Conservation (phyloP, 1,139 yeast genomes). For the Suhomyces maxii region DNA sequence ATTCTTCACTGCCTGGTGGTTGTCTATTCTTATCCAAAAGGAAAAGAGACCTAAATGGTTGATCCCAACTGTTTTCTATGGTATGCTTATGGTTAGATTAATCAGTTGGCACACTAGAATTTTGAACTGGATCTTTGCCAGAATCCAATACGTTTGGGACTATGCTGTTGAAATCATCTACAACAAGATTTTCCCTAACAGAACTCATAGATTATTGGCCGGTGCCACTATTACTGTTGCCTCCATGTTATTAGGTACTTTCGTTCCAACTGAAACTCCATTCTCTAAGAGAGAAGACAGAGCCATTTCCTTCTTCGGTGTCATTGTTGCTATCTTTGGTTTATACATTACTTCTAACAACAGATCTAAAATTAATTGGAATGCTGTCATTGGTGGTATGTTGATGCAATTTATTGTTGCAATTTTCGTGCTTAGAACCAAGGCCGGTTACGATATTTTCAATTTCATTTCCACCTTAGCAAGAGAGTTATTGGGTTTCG, state of each 20-base stretch:
- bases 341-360: constrained; percentile 51
- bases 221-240: constrained; percentile 50
- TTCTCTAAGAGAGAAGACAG: constrained; percentile 54
- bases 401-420: constrained; percentile 64
- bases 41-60: constrained; percentile 59
- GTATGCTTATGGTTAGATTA: constrained; percentile 53
- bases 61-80: constrained; percentile 61
- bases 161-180: constrained; percentile 41
- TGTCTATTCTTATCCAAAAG: constrained; percentile 55
- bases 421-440: constrained; percentile 60
- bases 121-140: constrained; percentile 28
- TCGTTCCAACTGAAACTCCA: constrained; percentile 53
- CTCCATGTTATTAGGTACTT: constrained; percentile 54
- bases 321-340: constrained; percentile 47
- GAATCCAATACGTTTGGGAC: constrained; percentile 42
- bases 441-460: constrained; percentile 62
- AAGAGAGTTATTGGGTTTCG: constrained; percentile 59
- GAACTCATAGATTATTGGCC: constrained; percentile 39
- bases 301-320: constrained; percentile 61
- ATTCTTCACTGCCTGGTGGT: constrained; percentile 70
- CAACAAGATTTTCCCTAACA: constrained; percentile 33
- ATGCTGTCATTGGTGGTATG: constrained; percentile 62
- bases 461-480: constrained; percentile 63
- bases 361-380: constrained; percentile 54
- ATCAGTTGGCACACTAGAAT: constrained; percentile 55